A percentile compares a stretch with the other conserved stretches of the same genome.
Evolutionary conservation across 1,284 basidiomycete species (phyloP).

Genomic region (Tilletia indica): DNA sequence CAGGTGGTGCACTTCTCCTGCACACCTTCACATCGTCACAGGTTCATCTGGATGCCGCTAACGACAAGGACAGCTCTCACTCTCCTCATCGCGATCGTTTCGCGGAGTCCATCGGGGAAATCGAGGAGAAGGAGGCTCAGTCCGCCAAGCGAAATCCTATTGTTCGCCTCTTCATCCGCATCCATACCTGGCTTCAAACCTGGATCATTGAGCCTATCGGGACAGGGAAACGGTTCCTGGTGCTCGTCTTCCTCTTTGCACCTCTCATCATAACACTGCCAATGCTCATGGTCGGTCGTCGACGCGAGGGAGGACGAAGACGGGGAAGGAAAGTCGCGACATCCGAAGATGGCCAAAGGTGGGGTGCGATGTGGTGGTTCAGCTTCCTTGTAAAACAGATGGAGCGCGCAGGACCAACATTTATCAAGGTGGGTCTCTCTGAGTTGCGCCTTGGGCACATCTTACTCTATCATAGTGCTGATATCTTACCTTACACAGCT

Average conservation of each 20-base stretch:
- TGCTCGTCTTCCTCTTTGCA: constrained; percentile 77
- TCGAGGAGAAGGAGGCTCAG: constrained; percentile 20
- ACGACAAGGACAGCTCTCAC: background rate
- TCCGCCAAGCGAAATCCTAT: constrained; percentile 16
- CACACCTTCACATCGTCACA: background rate
- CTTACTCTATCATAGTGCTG: background rate
- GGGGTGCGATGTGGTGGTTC: constrained; percentile 78
- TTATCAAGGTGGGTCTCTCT: constrained; percentile 74
- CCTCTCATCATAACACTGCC: constrained; percentile 83
- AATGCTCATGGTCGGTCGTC: constrained; percentile 72
- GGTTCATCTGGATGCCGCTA: background rate
- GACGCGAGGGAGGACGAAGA: constrained; percentile 37
- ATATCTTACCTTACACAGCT: constrained; percentile 62
- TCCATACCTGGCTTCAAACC: constrained; percentile 23
- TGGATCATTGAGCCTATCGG: constrained; percentile 80
- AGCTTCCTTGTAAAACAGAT: constrained; percentile 80
- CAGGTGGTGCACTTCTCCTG: background rate
- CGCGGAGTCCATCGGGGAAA: constrained; percentile 24
- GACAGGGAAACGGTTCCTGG: constrained; percentile 78
- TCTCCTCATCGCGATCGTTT: constrained; percentile 9
- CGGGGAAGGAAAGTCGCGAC: constrained; percentile 29
- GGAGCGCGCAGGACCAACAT: constrained; percentile 92
- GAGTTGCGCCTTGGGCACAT: background rate
- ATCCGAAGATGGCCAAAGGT: constrained; percentile 38
- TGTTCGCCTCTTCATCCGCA: constrained; percentile 10